phyloP scores from a whole-genome alignment of 441 rosid species.

The Euphorbia celastroides region DNA sequence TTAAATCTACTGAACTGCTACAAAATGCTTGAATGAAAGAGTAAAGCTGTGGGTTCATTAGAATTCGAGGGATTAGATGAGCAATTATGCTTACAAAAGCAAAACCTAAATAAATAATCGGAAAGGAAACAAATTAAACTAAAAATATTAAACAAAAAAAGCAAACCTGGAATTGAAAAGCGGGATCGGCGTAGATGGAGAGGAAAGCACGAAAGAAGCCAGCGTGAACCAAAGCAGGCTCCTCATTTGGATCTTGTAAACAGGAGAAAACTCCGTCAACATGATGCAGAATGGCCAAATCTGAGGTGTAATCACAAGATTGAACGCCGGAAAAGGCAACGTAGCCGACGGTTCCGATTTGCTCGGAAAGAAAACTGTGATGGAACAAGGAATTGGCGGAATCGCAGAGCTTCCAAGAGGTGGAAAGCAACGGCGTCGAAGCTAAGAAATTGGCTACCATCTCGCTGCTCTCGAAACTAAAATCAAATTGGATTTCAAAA shows the following conservation, averaged over 20 bases:
- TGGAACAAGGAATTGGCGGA: conserved; percentile 20
- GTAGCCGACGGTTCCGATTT: conserved; percentile 34
- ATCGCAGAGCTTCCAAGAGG: conserved; percentile 48
- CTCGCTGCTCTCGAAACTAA: conserved; percentile 25
- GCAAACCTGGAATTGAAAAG: conserved; percentile 38
- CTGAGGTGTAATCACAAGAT: conserved; percentile 7
- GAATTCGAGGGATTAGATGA: too few species aligned
- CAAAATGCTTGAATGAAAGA: too few species aligned
- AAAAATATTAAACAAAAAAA: not conserved
- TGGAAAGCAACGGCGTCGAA: conserved; percentile 44
- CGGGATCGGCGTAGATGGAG: conserved; percentile 16
- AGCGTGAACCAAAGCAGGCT: conserved; percentile 42
- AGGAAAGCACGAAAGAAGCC: conserved; percentile 36
- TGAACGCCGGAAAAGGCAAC: conserved; percentile 45
- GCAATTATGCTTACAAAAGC: too few species aligned
- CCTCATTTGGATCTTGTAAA: conserved; percentile 22
- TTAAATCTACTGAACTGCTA: too few species aligned
- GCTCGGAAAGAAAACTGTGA: conserved; percentile 23
- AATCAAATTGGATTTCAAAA: too few species aligned
- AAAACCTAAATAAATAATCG: too few species aligned
- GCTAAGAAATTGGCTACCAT: conserved; percentile 47
- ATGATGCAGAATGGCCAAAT: conserved; percentile 28
- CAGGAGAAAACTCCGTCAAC: conserved; percentile 24
- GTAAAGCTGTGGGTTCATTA: too few species aligned
- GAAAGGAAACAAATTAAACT: too few species aligned